A percentile compares a stretch with the other conserved stretches of the same genome.
phyloP scores from a whole-genome alignment of 2,329 filamentous ascomycete genomes.

The Fusarium annulatum region DNA sequence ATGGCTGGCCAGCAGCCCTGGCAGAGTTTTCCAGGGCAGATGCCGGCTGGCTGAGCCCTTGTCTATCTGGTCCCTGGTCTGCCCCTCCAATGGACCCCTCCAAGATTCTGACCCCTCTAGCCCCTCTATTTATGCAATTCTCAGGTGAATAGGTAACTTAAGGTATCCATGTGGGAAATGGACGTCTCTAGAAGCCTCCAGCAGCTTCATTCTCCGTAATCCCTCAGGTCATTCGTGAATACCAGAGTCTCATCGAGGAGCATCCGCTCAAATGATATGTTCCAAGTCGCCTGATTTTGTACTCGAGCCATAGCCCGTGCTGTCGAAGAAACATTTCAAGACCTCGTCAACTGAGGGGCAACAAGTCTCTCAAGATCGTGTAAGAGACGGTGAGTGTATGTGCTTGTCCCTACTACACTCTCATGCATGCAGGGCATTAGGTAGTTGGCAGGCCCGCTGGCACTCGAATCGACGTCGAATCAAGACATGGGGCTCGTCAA shows the following conservation, averaged over 20 bases:
- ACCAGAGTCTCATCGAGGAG: too few relatives aligned
- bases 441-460: background rate
- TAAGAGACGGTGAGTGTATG: conserved; percentile 15
- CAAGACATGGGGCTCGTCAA: background rate
- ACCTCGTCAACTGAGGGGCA: background rate
- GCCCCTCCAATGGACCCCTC: conserved; percentile 21
- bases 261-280: background rate
- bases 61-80: conserved; percentile 4
- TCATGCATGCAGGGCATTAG: conserved; percentile 2
- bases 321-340: background rate
- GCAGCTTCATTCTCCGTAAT: background rate
- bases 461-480: background rate
- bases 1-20: background rate
- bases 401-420: background rate
- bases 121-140: background rate
- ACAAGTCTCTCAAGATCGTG: background rate
- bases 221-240: background rate
- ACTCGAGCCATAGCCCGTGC: background rate
- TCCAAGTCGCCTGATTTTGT: background rate
- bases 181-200: conserved; percentile 15
- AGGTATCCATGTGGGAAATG: background rate
- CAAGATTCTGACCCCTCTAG: background rate
- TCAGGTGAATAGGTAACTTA: background rate
- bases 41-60: conserved; percentile 2
- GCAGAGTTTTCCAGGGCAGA: conserved; percentile 11